Conservation (phyloP, 2,329 filamentous ascomycete species). For the Ophiostoma sp. region DNA sequence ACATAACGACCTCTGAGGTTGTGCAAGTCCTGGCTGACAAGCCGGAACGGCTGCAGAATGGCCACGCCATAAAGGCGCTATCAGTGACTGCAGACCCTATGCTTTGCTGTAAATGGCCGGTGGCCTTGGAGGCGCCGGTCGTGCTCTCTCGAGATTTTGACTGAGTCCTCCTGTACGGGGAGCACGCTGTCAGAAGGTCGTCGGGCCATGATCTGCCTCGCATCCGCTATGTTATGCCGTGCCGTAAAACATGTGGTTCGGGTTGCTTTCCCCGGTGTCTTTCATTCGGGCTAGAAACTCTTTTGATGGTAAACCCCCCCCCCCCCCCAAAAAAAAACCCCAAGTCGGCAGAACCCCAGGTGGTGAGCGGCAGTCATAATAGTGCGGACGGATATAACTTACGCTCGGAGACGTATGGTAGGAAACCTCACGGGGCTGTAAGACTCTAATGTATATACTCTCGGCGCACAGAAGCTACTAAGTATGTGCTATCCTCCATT, state of each 20-base stretch:
- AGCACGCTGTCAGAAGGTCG: not conserved
- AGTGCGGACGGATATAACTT: not conserved
- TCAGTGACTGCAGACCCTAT: not conserved
- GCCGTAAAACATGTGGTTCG: not conserved
- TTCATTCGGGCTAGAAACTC: not conserved
- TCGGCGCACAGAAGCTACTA: not conserved
- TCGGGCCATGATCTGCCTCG: not conserved
- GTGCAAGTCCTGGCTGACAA: slow-evolving; percentile 9
- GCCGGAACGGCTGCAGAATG: not conserved
- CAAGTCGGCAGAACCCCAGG: not conserved
- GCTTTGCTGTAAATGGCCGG: not conserved
- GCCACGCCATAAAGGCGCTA: not conserved
- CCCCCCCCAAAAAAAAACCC: too few relatives aligned
- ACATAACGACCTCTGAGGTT: slow-evolving; percentile 15
- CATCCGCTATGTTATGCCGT: not conserved
- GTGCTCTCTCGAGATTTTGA: not conserved
- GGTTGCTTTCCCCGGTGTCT: not conserved
- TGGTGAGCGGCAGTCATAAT: not conserved
- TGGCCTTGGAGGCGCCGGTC: not conserved
- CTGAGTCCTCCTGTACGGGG: not conserved
- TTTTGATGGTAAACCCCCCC: not conserved
- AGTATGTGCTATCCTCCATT: not conserved
- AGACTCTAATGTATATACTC: not conserved
- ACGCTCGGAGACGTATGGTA: not conserved
- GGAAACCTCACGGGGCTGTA: not conserved